Evolutionary conservation across 2,329 filamentous ascomycete species (phyloP).

Genomic region (Colletotrichum tropicale): DNA sequence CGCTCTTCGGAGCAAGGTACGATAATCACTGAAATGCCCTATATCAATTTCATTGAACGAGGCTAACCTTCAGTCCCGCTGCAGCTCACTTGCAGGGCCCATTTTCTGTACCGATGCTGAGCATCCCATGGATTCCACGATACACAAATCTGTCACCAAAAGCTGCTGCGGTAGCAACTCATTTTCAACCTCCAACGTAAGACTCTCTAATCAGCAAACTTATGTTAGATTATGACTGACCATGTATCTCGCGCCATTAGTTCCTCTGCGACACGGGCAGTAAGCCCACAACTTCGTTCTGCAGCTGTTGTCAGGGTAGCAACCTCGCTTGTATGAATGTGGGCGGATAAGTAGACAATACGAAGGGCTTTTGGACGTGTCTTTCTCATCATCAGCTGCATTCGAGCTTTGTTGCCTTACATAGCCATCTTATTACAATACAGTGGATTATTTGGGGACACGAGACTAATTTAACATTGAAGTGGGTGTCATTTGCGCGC

Average conservation of each 20-base stretch:
- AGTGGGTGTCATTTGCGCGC: too few species aligned
- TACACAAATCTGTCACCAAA: neutral
- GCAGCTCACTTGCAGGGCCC: neutral
- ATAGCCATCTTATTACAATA: neutral
- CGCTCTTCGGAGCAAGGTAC: neutral
- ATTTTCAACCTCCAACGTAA: neutral
- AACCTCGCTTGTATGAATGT: neutral
- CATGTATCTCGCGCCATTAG: fast-evolving
- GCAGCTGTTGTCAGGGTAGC: neutral
- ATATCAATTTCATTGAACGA: fast-evolving
- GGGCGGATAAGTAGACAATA: fast-evolving
- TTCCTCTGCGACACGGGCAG: neutral
- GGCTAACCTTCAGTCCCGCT: neutral
- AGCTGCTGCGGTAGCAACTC: neutral
- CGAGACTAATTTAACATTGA: too few species aligned
- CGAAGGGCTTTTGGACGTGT: neutral
- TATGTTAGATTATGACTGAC: neutral
- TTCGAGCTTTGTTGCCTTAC: fast-evolving
- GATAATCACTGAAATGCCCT: neutral
- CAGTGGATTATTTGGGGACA: too few species aligned
- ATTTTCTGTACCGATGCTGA: neutral
- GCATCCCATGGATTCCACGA: neutral
- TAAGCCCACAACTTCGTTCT: neutral
- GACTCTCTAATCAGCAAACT: neutral
- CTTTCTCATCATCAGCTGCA: neutral